Evolutionary conservation across 441 rosid genomes (phyloP).

Genomic region (Erysimum cheiri): DNA sequence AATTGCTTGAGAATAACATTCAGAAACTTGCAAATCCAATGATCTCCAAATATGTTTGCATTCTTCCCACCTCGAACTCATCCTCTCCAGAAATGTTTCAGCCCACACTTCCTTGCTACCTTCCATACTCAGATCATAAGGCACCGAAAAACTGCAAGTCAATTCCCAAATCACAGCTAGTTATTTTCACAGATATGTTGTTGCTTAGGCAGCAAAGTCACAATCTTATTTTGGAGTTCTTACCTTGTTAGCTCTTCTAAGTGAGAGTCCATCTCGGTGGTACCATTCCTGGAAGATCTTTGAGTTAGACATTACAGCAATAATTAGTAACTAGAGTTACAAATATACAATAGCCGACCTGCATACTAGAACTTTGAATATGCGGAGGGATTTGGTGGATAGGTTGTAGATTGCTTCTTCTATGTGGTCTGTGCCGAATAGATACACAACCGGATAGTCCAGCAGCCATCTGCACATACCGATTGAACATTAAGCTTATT

Average conservation of each 20-base stretch:
- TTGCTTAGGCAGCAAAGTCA: constrained; percentile 14
- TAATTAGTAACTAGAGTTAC: constrained; percentile 6
- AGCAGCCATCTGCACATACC: constrained; percentile 79
- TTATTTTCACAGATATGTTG: neutral
- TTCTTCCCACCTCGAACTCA: constrained; percentile 65
- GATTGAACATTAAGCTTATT: constrained; percentile 31
- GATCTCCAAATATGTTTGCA: constrained; percentile 74
- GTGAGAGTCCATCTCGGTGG: constrained; percentile 43
- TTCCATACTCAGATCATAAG: constrained; percentile 86
- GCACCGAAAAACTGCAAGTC: constrained; percentile 82
- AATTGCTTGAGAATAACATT: constrained; percentile 88
- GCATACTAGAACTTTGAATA: constrained; percentile 66
- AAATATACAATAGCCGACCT: constrained; percentile 55
- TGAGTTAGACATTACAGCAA: constrained; percentile 25
- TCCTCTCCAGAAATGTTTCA: constrained; percentile 54
- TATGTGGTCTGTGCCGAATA: constrained; percentile 82
- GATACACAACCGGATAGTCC: constrained; percentile 86
- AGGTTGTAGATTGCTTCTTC: constrained; percentile 83
- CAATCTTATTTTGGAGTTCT: neutral
- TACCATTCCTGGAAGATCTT: constrained; percentile 51
- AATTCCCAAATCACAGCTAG: constrained; percentile 6
- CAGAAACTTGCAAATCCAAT: constrained; percentile 74
- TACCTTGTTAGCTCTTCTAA: constrained; percentile 83
- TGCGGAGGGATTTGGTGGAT: constrained; percentile 81
- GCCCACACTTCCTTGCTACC: constrained; percentile 87